A percentile compares a stretch with the other conserved stretches of the same genome.
phyloP scores from a whole-genome alignment of 257 asterid genomes.

The Ilex aquifolium region DNA sequence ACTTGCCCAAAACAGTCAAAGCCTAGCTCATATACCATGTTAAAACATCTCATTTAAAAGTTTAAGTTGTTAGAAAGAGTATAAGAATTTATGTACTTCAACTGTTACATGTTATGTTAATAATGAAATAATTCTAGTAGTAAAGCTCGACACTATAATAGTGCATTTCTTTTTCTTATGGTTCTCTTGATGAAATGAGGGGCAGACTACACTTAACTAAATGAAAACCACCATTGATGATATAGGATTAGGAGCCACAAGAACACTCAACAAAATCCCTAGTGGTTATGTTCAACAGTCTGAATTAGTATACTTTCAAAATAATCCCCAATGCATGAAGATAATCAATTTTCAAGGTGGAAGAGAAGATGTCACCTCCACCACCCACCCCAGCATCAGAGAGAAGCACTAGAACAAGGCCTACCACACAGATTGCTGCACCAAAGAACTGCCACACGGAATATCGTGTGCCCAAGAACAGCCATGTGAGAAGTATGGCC shows the following conservation, averaged over 20 bases:
- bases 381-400: conserved; percentile 54
- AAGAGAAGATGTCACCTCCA: conserved; percentile 34
- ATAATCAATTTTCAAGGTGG: not conserved
- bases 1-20: no score
- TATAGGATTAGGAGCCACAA: not conserved
- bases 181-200: not conserved
- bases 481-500: conserved; percentile 64
- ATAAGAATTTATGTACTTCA: no score
- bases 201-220: not conserved
- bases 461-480: conserved; percentile 54
- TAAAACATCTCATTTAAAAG: no score
- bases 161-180: not conserved
- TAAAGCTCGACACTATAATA: not conserved
- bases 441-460: conserved; percentile 56
- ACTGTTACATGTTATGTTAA: not conserved
- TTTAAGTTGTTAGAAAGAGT: no score
- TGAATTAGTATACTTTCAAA: not conserved
- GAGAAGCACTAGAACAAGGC: conserved; percentile 56
- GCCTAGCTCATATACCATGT: no score
- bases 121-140: not conserved
- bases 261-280: not conserved
- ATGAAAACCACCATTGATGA: not conserved
- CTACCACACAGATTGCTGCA: conserved; percentile 49
- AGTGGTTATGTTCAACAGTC: not conserved
- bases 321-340: not conserved